Evolutionary conservation across 140 eudicot species (phyloP).

Genomic region (Senecio squalidus): DNA sequence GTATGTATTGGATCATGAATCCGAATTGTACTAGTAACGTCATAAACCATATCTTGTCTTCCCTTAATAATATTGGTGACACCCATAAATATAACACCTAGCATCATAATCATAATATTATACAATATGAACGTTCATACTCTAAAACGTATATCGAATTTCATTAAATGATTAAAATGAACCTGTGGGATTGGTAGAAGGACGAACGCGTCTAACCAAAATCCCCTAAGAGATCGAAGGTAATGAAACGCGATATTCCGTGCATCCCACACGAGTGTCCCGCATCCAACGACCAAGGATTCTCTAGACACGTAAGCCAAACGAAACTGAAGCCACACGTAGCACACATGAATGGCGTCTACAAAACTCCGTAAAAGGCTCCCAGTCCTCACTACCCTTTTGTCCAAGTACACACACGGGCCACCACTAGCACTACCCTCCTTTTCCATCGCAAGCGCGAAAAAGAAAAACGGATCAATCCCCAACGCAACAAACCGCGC

Average conservation of each 20-base stretch:
- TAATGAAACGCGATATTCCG: constrained; percentile 58
- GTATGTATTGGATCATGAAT: constrained; percentile 50
- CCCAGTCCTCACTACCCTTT: constrained; percentile 38
- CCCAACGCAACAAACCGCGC: constrained; percentile 75
- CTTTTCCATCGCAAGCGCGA: constrained; percentile 54
- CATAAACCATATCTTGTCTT: constrained; percentile 38
- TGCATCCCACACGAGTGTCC: constrained; percentile 86
- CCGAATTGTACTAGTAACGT: constrained; percentile 40
- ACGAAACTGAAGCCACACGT: constrained; percentile 82
- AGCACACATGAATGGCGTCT: constrained; percentile 64
- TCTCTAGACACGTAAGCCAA: constrained; percentile 82
- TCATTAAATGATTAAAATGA: no score
- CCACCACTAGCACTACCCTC: constrained; percentile 42
- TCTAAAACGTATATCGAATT: not conserved
- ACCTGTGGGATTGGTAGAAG: constrained; percentile 91
- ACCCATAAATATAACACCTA: constrained; percentile 60
- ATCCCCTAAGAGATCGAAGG: constrained; percentile 49
- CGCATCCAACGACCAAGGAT: constrained; percentile 84
- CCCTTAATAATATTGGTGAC: constrained; percentile 48
- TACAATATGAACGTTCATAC: not conserved
- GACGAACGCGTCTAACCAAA: constrained; percentile 84
- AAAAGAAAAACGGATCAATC: constrained; percentile 82
- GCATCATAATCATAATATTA: not conserved
- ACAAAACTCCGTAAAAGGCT: constrained; percentile 52
- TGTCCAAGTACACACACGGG: constrained; percentile 60